Evolutionary conservation across 176 grass and related monocot genomes (phyloP), one percentile per base, ranked within the genome.

Genomic region (Bromus sterilis): DNA sequence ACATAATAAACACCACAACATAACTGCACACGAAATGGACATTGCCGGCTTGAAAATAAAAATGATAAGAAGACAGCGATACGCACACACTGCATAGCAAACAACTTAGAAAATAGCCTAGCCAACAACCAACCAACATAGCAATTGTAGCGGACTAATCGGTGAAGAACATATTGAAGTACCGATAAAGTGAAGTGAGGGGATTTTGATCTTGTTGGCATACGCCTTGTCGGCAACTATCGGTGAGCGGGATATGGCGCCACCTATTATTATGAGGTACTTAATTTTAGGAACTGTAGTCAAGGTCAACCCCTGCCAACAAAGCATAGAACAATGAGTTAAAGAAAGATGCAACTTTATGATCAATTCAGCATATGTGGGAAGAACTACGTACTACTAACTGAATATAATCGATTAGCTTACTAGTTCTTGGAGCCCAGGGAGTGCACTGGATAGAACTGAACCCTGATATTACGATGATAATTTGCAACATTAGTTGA

Each of bases 121-220:
- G 60, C 33, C 18, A 8, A 29, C 30, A 23, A 57, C 56, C 26
- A 64, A 49, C 64, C 15, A 21, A 16, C 33, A 56, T 34, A 13
- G 36, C 4, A 37, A 37, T 37, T 37, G 25, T 51, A 69, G 61
- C 24, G 49, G 34, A 37, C 6, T 51, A 37, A 26, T 69, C 9
- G 33, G 3, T n/a, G 56, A 28, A 41, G 14, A 71, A 56, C 13
- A 28, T 4, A 43, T 56, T 7, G 8, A 56, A 26, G 57, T 91
- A 97, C 94, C 94, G n/a, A 94, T 58, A 80, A 94, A 90, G 56
- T 97, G 94, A 66, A 97, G 85, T 24, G 91, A 97, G 35, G 85
- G 33, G 76, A 87, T 90, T 6, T 88, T 51, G 16, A 92, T 64
- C 72, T 86, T 86, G 53, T 86, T 71, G 26, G 79, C 60, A 56